Evolutionary conservation across 371 early-diverging fungal genomes (phyloP), one percentile per base, ranked within the genome.

Genomic region (Apophysomyces trapeziformis): DNA sequence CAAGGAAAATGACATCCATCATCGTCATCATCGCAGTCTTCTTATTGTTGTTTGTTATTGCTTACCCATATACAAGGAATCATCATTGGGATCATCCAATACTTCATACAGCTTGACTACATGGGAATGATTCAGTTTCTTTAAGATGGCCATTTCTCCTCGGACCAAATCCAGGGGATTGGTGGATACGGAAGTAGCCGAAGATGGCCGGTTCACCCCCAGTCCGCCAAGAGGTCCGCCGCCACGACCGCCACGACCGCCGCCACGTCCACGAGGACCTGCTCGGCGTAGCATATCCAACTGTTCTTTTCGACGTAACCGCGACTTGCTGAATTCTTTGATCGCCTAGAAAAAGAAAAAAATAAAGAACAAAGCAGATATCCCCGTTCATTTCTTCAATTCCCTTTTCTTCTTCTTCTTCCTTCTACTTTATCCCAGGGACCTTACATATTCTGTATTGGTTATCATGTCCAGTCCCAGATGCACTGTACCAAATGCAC

Each of bases 21-120:
- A 26, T 26, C 47, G 21, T 18, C 37, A 63, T 66, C 12, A 16
- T 9, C 54, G 26, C 37, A 11, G 39, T 50, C 43, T 26, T 26
- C 26, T 26, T 26, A 1, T 26, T 39, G 16, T 60, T 57, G 35
- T 38, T 54, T 16, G 0, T 14, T 43, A 6, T 57, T 12, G 45
- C 54, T 75, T 82, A 89, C 90, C 89, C 87, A 94, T 90, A 73
- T 89, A 93, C 54, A 95, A 72, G 0, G 89, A 85, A 68, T 95
- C 95, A 56, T 91, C 87, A 16, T 83, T 83, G 0, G 93, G 87
- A 68, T 95, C 95, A 80, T 97, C 95, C 67, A 98, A 76, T 8
- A 96, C 99, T 80, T 99, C 99, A 74, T 84, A 90, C 38, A 99
- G 76, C 60, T 87, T 86, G 39, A 98, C 95, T 61, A 97, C 85